These are phyloP conservation scores for Geoglossum cookeanum DNA, from an alignment of 2,329 filamentous ascomycete species.

Conservation along the genomic window DNA sequence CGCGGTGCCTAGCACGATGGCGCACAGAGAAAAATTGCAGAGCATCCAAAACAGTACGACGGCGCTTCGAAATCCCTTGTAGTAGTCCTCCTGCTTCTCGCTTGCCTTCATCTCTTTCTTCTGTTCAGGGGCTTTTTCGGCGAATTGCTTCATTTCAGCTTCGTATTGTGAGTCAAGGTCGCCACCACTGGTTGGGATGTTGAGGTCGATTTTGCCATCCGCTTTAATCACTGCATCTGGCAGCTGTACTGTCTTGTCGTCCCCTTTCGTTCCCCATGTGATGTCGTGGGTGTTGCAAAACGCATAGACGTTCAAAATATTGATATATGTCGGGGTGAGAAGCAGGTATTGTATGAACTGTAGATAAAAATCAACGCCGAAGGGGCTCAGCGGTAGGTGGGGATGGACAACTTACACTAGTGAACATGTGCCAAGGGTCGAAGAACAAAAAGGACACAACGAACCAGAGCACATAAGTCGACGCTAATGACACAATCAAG, in stretches of 20 bases:
- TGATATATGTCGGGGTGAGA: constrained; percentile 90
- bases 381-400: neutral
- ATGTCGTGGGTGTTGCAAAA: constrained; percentile 98
- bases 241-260: constrained; percentile 84
- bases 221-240: constrained; percentile 79
- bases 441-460: constrained; percentile 84
- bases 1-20: constrained; percentile 69
- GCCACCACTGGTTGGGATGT: constrained; percentile 70
- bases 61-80: constrained; percentile 81
- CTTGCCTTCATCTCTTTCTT: constrained; percentile 37
- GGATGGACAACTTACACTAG: constrained; percentile 29
- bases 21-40: constrained; percentile 74
- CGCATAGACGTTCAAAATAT: constrained; percentile 95
- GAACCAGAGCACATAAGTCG: constrained; percentile 86
- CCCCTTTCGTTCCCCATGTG: constrained; percentile 94
- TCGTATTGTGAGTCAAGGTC: constrained; percentile 95
- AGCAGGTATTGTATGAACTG: constrained; percentile 82
- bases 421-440: constrained; percentile 98
- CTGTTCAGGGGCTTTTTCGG: constrained; percentile 53
- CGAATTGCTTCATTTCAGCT: constrained; percentile 56
- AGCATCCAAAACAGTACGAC: constrained; percentile 96
- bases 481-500: constrained; percentile 76
- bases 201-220: constrained; percentile 84
- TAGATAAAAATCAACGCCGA: neutral
- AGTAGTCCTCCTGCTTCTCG: constrained; percentile 94